These are phyloP conservation scores for Dendrocalamus latiflorus DNA, from an alignment of 202 grass and related monocot genomes.

Conservation along the genomic window DNA sequence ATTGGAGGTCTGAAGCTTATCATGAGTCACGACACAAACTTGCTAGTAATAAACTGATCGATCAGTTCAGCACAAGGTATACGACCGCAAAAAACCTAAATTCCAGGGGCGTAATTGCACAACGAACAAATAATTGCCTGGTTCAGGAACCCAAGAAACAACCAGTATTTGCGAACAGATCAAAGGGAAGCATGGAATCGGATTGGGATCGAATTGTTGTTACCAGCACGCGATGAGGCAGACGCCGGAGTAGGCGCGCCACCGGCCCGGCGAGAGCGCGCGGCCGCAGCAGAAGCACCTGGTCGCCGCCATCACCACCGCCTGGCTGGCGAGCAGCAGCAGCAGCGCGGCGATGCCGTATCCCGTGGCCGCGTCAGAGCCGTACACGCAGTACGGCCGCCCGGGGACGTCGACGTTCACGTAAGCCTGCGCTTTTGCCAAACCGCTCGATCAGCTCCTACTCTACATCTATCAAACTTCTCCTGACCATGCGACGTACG, in stretches of 20 bases:
- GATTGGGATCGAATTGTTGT: background rate
- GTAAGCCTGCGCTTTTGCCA: slow-evolving; percentile 22
- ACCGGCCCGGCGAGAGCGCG: slow-evolving; percentile 43
- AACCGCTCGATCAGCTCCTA: background rate
- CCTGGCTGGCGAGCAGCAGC: slow-evolving; percentile 54
- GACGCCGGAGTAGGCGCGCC: slow-evolving; percentile 47
- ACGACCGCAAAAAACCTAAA: too few relatives aligned
- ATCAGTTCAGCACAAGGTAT: background rate
- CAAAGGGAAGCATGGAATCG: background rate
- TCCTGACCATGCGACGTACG: too few relatives aligned
- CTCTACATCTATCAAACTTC: too few relatives aligned
- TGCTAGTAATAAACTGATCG: background rate
- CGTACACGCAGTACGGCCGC: slow-evolving; percentile 55
- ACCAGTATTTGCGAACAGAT: background rate
- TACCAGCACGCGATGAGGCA: slow-evolving; percentile 82
- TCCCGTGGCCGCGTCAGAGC: slow-evolving; percentile 62
- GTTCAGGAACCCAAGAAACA: too few relatives aligned
- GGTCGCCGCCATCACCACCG: slow-evolving; percentile 40
- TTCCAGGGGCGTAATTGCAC: too few relatives aligned
- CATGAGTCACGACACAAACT: too few relatives aligned
- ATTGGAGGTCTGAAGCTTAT: too few relatives aligned
- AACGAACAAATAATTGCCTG: too few relatives aligned
- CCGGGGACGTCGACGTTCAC: slow-evolving; percentile 14
- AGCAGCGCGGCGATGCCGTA: slow-evolving; percentile 56
- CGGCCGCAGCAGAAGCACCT: slow-evolving; percentile 88